Evolutionary conservation across 2,329 filamentous ascomycete genomes (phyloP).

Genomic region (Didymella exigua): DNA sequence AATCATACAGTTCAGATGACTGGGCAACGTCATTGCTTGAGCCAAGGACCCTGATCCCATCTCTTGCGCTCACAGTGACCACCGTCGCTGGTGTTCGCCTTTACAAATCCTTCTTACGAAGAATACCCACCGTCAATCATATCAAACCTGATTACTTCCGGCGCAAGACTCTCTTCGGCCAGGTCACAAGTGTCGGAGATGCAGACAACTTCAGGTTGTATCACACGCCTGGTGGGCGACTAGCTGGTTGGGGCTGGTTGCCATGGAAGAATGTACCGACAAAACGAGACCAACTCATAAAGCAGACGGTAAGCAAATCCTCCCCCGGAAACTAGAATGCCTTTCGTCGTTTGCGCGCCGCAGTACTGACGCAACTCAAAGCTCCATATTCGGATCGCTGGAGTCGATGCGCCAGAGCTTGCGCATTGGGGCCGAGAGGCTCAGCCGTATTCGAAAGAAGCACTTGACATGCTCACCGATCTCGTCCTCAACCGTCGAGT

Average conservation of each 20-base stretch:
- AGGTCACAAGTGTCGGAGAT: constrained; percentile 92
- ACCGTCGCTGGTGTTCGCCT: constrained; percentile 62
- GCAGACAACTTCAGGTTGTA: constrained; percentile 94
- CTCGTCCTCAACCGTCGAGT: constrained; percentile 76
- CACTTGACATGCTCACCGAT: constrained; percentile 76
- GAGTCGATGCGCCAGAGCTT: constrained; percentile 89
- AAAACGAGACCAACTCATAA: constrained; percentile 70
- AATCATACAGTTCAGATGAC: constrained; percentile 43
- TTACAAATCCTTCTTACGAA: constrained; percentile 75
- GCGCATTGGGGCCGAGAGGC: constrained; percentile 89
- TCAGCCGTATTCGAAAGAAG: constrained; percentile 83
- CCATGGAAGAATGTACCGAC: constrained; percentile 72
- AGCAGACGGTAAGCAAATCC: constrained; percentile 69
- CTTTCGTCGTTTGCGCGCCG: not conserved
- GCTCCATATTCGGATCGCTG: constrained; percentile 88
- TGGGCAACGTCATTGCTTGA: constrained; percentile 63
- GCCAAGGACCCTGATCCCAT: constrained; percentile 60
- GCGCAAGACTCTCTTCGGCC: constrained; percentile 76
- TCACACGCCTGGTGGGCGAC: constrained; percentile 88
- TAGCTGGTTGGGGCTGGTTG: constrained; percentile 92
- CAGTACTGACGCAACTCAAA: constrained; percentile 47
- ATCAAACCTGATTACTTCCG: constrained; percentile 78
- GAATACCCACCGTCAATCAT: constrained; percentile 77
- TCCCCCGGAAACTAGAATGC: not conserved
- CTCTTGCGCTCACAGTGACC: constrained; percentile 61